Conservation (phyloP, 768 basidiomycete species). For the Crepidotus variabilis region DNA sequence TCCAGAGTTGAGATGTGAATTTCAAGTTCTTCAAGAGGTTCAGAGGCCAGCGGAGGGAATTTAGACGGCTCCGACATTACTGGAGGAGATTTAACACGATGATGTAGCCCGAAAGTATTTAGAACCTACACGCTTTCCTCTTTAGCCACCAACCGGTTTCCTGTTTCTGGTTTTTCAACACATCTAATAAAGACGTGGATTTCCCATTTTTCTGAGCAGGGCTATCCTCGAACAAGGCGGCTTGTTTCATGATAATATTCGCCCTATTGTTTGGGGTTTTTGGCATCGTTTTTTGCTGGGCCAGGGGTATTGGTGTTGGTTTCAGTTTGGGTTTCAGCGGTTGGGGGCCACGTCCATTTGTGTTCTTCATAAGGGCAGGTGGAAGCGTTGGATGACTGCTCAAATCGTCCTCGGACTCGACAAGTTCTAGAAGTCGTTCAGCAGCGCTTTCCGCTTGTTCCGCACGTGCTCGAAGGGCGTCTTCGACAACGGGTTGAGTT, state of each 20-base stretch:
- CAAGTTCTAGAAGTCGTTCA: conserved; percentile 80
- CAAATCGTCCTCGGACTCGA: conserved; percentile 71
- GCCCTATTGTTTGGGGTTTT: conserved; percentile 64
- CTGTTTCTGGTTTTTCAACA: conserved; percentile 60
- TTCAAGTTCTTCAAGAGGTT: conserved; percentile 48
- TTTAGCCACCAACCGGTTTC: conserved; percentile 86
- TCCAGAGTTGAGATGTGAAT: conserved; percentile 52
- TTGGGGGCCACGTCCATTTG: conserved; percentile 28
- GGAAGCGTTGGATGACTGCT: conserved; percentile 50
- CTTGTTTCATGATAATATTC: conserved; percentile 62
- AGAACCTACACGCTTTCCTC: conserved; percentile 59
- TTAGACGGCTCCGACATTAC: conserved; percentile 50
- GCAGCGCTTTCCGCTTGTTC: conserved; percentile 95
- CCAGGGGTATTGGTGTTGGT: conserved; percentile 30
- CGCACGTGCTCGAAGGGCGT: conserved; percentile 81
- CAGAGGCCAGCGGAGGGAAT: conserved; percentile 30
- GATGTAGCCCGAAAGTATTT: neutral
- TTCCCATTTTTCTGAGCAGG: conserved; percentile 51
- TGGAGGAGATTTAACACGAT: conserved; percentile 23
- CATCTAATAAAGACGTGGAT: conserved; percentile 61
- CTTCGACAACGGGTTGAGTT: conserved; percentile 61
- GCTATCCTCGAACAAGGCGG: conserved; percentile 79
- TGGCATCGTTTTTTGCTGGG: conserved; percentile 35
- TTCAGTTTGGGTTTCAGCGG: conserved; percentile 39
- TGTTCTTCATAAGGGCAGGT: conserved; percentile 45